Evolutionary conservation across 176 grass and related monocot genomes (phyloP).

Genomic region (Zizania latifolia): DNA sequence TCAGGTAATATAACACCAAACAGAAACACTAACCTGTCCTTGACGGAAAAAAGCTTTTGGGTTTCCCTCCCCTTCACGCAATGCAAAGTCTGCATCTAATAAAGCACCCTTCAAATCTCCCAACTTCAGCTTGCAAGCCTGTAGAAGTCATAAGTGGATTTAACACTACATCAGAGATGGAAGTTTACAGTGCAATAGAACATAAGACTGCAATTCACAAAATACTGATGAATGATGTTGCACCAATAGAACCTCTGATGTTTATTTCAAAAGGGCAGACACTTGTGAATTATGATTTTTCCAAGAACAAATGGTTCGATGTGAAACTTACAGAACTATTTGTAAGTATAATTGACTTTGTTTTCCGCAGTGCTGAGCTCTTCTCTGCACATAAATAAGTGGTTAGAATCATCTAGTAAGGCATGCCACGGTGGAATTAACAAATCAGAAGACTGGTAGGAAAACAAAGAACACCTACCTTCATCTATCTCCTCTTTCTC

Average conservation of each 20-base stretch:
- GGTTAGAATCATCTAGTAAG: slow-evolving; percentile 31
- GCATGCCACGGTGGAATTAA: slow-evolving; percentile 3
- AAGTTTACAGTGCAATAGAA: neutral
- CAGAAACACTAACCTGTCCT: slow-evolving; percentile 45
- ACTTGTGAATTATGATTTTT: too few species aligned
- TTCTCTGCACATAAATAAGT: slow-evolving; percentile 54
- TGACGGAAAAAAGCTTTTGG: slow-evolving; percentile 75
- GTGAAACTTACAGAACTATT: slow-evolving; percentile 89
- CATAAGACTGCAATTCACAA: neutral
- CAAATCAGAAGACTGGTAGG: neutral
- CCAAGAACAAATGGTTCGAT: neutral
- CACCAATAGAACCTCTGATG: slow-evolving; percentile 5
- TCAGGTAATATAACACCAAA: neutral
- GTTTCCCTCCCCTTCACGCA: slow-evolving; percentile 71
- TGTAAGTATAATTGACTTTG: slow-evolving; percentile 93
- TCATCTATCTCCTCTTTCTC: slow-evolving; percentile 72
- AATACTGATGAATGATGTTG: neutral
- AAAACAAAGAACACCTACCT: slow-evolving; percentile 22
- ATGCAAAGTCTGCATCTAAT: slow-evolving; percentile 80
- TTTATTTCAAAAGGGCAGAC: neutral
- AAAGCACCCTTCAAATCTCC: slow-evolving; percentile 63
- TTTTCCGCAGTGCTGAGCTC: slow-evolving; percentile 65
- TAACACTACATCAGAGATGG: neutral
- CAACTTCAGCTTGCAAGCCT: slow-evolving; percentile 78
- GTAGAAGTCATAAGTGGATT: neutral